Evolutionary conservation across 805 yeast genomes (phyloP), one percentile per base, ranked within the genome.

Genomic region (Kodamaea neixiangensis): DNA sequence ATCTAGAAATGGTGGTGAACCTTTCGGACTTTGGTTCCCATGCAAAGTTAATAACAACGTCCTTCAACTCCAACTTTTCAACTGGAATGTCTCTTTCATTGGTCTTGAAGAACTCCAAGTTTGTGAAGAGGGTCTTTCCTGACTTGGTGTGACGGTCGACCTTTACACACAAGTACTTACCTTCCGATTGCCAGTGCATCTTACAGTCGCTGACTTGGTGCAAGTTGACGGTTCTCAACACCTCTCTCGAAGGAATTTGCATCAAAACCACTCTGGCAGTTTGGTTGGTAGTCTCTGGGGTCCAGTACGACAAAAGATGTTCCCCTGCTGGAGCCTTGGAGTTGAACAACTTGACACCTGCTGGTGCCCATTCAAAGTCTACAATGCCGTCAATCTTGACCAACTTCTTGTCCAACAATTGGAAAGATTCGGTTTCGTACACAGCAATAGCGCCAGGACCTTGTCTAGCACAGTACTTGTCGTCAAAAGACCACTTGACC

Each of bases 61-160:
- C 97, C 72, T 89, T 89, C 66, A 92, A 79, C 73, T 94, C 99
- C 59, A 94, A 78, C 60, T 90, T 93, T 67, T 92, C 97, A 54
- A 92, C 96, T 29, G 99, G 98, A 59, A 93, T 82, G 63, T 88
- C 96, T 72, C 83, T 89, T 72, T 93, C 99, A 53, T 79, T 78
- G 52, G 91, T 72, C 64, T 89, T 87, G 81, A 93, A 89, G 66
- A 94, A 86, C 73, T 94, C 98, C 69, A 94, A 79, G 67, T 90
- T 90, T 51, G 97, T 85, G 79, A 90, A 91, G 48, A 86, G 71
- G 17, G 97, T 89, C 81, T 96, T 94, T 70, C 87, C 89, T 46
- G 97, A 87, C 73, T 94, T 94, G 51, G 97, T 89, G 73, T 91
- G 97, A 74, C 98, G 89, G 71, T 92, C 97, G 60, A 94, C 97